Evolutionary conservation across 768 basidiomycete species (phyloP), one percentile per base, ranked within the genome.

Genomic region (Lactarius sanguifluus): DNA sequence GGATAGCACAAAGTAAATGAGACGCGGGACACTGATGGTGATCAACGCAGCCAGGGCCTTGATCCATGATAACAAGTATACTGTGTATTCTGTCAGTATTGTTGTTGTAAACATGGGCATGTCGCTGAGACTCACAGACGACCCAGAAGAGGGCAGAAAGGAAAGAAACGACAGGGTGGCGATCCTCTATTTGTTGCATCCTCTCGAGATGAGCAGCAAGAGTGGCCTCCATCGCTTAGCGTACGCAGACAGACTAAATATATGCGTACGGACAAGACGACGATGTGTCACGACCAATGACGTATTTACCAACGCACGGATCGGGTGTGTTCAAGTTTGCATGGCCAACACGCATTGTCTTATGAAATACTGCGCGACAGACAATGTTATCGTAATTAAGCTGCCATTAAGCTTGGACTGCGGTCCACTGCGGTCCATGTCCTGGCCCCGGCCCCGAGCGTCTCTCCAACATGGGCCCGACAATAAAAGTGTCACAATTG

Each of bases 131-230:
- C 92, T 69, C 74, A 94, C 92, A 70, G 59, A 92, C 85, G 30
- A 89, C 89, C 89, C 91, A 93, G 76, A 93, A 93, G 72, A 83
- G 90, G 8, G 92, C 91, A 23, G 91, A 89, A 28, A 92, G 78
- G 52, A 94, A 78, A 15, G 90, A 88, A 57, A 93, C 81, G 30
- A 94, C 78, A 13, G 92, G 91, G 71, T 93, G 92, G 65, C 81
- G 79, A 69, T 82, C 81, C 23, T 81, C 81, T 36, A 43, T 54
- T 16, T 65, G 68, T 13, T 69, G 64, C 68, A 70, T 70, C 40
- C 10, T 57, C 34, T 59, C 50, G 62, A 63, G 61, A 50, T 59
- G 65, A 57, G 40, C 41, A 23, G 25, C 20, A 32, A 59, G 36
- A 5, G 45, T 30, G 36, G 38, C 59, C 34, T 69, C 59, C 69